A percentile compares a stretch with the other conserved stretches of the same genome.
phyloP scores from a whole-genome alignment of 306 rosid genomes.

The Ceratonia siliqua region DNA sequence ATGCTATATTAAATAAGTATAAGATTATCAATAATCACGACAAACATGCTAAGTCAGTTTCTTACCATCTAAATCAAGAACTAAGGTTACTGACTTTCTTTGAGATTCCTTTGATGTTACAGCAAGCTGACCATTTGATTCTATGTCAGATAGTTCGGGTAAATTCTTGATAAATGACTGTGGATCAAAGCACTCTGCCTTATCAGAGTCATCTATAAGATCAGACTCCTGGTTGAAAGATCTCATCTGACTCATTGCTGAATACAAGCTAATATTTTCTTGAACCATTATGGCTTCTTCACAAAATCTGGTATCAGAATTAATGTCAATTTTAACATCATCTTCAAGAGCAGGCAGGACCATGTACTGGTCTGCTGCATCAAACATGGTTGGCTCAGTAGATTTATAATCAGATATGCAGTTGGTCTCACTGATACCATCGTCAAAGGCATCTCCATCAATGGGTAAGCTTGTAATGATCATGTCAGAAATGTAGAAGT shows the following conservation, averaged over 20 bases:
- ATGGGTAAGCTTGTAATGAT: constrained; percentile 79
- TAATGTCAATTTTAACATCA: constrained; percentile 50
- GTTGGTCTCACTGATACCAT: constrained; percentile 49
- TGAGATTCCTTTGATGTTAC: constrained; percentile 56
- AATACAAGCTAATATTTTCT: constrained; percentile 64
- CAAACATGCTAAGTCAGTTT: constrained; percentile 27
- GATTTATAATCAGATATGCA: constrained; percentile 58
- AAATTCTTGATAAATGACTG: constrained; percentile 76
- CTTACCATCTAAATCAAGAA: constrained; percentile 99
- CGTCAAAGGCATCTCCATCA: constrained; percentile 52
- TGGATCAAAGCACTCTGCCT: constrained; percentile 87
- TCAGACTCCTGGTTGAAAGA: constrained; percentile 63
- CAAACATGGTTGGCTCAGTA: constrained; percentile 58
- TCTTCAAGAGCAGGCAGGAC: constrained; percentile 83
- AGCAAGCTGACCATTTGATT: constrained; percentile 58
- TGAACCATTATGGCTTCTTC: constrained; percentile 55
- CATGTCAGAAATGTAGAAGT: constrained; percentile 94
- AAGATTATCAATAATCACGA: constrained; percentile 12
- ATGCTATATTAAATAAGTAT: constrained; percentile 11
- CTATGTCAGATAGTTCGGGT: constrained; percentile 84
- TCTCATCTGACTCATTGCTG: constrained; percentile 74
- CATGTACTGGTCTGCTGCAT: constrained; percentile 75
- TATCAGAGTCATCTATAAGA: constrained; percentile 58
- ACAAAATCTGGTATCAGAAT: constrained; percentile 46
- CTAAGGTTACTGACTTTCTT: constrained; percentile 72